A percentile compares a stretch with the other conserved stretches of the same genome.
These are phyloP conservation scores for Stentor roeselii DNA, from an alignment of 73 alveolate species.

Conservation along the genomic window DNA sequence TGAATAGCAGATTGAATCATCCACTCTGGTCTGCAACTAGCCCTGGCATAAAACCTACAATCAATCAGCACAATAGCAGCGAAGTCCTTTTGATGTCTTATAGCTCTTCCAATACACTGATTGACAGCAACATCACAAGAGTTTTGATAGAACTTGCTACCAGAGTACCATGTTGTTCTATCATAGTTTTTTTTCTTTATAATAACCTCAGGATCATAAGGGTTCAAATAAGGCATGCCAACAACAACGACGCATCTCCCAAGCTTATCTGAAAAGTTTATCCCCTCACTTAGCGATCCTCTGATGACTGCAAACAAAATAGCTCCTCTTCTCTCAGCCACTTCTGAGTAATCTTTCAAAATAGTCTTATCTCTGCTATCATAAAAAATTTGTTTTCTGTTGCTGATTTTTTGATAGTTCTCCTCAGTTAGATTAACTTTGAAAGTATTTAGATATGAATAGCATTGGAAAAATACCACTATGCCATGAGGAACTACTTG, in stretches of 20 bases:
- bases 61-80: conserved; percentile 71
- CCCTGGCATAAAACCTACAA: conserved; percentile 38
- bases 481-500: conserved; percentile 33
- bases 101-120: conserved; percentile 80
- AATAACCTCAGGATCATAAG: conserved; percentile 28
- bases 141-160: conserved; percentile 58
- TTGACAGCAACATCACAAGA: conserved; percentile 46
- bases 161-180: conserved; percentile 19
- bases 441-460: not conserved
- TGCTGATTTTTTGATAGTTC: not conserved
- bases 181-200: not conserved
- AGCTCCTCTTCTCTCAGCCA: conserved; percentile 53
- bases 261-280: conserved; percentile 59
- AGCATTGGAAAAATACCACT: conserved; percentile 34
- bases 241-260: conserved; percentile 71
- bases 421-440: conserved; percentile 24
- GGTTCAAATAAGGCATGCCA: conserved; percentile 71
- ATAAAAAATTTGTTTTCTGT: not conserved
- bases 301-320: conserved; percentile 50
- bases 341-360: not conserved
- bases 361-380: conserved; percentile 12
- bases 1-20: not conserved
- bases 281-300: conserved; percentile 58
- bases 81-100: conserved; percentile 79
- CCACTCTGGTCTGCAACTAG: not conserved